Percentiles rank a stretch among this genome's conserved stretches.
These are phyloP conservation scores for Pseudonitzschia pungens DNA, from an alignment of 108 stramenopile genomes.

Conservation along the genomic window DNA sequence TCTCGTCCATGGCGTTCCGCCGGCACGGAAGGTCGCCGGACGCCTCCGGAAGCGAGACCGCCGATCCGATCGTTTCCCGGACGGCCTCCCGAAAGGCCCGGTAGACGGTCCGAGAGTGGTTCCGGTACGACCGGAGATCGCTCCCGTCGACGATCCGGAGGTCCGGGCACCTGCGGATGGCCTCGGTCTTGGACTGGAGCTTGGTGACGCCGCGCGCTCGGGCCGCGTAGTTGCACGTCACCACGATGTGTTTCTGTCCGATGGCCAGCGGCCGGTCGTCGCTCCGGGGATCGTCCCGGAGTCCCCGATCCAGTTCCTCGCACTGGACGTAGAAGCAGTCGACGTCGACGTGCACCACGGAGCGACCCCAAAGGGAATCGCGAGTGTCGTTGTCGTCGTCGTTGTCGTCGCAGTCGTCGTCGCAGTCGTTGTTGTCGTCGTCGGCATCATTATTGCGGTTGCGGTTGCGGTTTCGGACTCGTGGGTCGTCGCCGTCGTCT, in stretches of 20 bases:
- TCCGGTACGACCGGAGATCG: constrained; percentile 48
- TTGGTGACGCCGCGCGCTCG: constrained; percentile 52
- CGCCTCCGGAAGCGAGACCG: not conserved
- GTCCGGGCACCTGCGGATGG: constrained; percentile 43
- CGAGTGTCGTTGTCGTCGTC: not conserved
- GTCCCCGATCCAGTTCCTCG: constrained; percentile 47
- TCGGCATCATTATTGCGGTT: not conserved
- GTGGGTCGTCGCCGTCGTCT: not conserved
- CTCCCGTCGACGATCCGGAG: constrained; percentile 60
- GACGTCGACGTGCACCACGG: constrained; percentile 59
- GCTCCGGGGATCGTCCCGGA: constrained; percentile 15
- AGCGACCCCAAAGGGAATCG: constrained; percentile 15
- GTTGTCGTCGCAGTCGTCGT: not conserved
- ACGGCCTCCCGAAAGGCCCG: constrained; percentile 45
- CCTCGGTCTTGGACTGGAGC: constrained; percentile 36
- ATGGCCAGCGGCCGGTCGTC: constrained; percentile 47
- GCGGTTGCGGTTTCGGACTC: not conserved
- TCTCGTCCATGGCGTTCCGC: constrained; percentile 56
- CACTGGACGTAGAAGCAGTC: constrained; percentile 71
- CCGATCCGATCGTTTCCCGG: constrained; percentile 4
- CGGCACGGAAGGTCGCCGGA: constrained; percentile 9
- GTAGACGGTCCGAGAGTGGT: constrained; percentile 45
- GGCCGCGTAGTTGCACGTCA: constrained; percentile 64
- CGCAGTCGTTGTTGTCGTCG: not conserved
- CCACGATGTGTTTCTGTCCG: constrained; percentile 69